Percentiles rank a stretch among this genome's conserved stretches.
phyloP scores from a whole-genome alignment of 345 rosid species.

The Physaria fendleri region DNA sequence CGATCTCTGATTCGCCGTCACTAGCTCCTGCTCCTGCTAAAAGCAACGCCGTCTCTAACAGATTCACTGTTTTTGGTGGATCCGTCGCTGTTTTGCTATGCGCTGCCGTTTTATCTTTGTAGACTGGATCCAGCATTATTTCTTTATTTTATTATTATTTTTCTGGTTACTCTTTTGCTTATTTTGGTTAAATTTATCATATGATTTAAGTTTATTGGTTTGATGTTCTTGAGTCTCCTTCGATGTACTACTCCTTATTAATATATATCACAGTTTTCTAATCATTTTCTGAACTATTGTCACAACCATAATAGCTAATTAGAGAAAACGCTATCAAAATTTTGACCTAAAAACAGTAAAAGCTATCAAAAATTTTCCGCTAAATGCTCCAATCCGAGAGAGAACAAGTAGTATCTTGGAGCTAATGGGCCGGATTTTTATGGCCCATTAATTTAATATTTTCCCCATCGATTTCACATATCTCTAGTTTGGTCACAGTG shows the following conservation, averaged over 20 bases:
- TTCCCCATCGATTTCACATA: too few species aligned
- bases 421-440: not conserved
- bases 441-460: not conserved
- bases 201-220: not conserved
- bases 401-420: too few species aligned
- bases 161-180: not conserved
- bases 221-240: not conserved
- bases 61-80: slow-evolving; percentile 11
- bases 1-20: slow-evolving; percentile 13
- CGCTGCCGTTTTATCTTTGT: slow-evolving; percentile 18
- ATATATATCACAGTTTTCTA: not conserved
- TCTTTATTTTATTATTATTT: not conserved
- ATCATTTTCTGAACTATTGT: too few species aligned
- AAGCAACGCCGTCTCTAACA: slow-evolving; percentile 1
- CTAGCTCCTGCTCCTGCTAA: slow-evolving; percentile 18
- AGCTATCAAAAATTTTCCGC: too few species aligned
- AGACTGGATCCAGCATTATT: not conserved
- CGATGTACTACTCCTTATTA: not conserved
- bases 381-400: too few species aligned
- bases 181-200: not conserved
- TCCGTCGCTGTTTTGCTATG: not conserved
- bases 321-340: too few species aligned
- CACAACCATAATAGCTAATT: too few species aligned
- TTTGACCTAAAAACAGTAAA: too few species aligned
- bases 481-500: not conserved